Evolutionary conservation across 345 rosid genomes (phyloP).

Genomic region (Populus alba): DNA sequence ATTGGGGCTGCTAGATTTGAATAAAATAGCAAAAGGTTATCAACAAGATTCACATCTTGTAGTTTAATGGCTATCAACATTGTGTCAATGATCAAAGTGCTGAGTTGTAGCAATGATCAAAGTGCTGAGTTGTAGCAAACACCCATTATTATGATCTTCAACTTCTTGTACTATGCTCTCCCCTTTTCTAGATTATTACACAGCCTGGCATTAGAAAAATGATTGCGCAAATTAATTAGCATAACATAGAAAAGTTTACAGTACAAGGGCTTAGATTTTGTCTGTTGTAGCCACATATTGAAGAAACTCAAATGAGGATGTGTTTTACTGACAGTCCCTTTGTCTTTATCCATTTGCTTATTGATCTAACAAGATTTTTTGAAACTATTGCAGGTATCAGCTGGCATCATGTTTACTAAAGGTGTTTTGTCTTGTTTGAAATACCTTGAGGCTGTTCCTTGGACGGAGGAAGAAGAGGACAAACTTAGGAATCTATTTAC

Average conservation of each 20-base stretch:
- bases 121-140: neutral
- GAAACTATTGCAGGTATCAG: conserved; percentile 55
- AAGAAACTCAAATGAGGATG: neutral
- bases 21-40: neutral
- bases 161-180: neutral
- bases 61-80: neutral
- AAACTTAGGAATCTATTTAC: conserved; percentile 60
- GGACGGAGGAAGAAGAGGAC: conserved; percentile 97
- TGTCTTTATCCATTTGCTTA: neutral
- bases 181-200: neutral
- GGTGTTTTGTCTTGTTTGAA: conserved; percentile 70
- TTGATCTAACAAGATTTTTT: conserved; percentile 21
- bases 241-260: neutral
- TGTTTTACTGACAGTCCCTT: neutral
- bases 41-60: neutral
- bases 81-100: neutral
- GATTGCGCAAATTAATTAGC: neutral
- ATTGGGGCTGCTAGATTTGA: neutral
- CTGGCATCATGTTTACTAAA: conserved; percentile 61
- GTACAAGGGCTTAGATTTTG: neutral
- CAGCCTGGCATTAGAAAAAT: neutral
- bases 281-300: neutral
- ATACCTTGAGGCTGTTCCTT: conserved; percentile 90
- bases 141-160: neutral
- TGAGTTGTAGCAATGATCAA: too few species aligned